Base-by-base conservation (phyloP, 2,329 filamentous ascomycete species). In the Elsinoe fawcettii region DNA sequence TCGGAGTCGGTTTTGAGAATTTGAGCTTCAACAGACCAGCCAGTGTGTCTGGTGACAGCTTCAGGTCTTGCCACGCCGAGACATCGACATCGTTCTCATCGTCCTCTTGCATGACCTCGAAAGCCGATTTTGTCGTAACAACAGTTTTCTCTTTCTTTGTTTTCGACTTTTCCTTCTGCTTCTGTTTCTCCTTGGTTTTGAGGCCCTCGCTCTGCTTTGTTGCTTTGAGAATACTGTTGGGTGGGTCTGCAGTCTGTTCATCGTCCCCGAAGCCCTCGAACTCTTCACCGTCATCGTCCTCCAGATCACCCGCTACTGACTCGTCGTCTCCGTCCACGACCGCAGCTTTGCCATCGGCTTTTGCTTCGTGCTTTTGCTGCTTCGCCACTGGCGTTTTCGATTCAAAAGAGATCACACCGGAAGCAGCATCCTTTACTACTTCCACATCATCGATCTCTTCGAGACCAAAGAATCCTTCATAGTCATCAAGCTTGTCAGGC, bases 401-500 rank as follows among this genome's bases (percentile, higher is more conserved):
- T 5, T 62, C 53, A 53, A 74, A 78, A 5, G 73, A 70, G 4
- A 77, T 61, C 14, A 66, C 68, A 6, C 83, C 83, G 27, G 85
- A 78, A 2, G 66, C 64, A 5, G 37, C 49, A 0, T 63, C 64
- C 60, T 80, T 82, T 41, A 95, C 76, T n/a, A 99, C 79, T 27
- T 96, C 88, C 1, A 99, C 88, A 54, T 88, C 90, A 14, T 95
- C 88, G 47, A 97, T 86, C 66, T 97, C 91, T 66, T 99, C 90
- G 1, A 99, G 74, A 0, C 88, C 90, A 65, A 86, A 95, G 70
- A 99, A 96, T 0, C 93, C 93, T 62, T 95, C 90, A n/a, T 88
- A 88, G 73, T 96, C 89, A 46, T 92, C 84, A 64, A 91, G 77
- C 67, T 87, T 84, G 66, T 91, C 87, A 5, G 89, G 88, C 64